Percentiles rank a stretch among this genome's conserved stretches.
These are phyloP conservation scores for Exophiala mesophila DNA, from an alignment of 2,329 filamentous ascomycete species.

Conservation along the genomic window DNA sequence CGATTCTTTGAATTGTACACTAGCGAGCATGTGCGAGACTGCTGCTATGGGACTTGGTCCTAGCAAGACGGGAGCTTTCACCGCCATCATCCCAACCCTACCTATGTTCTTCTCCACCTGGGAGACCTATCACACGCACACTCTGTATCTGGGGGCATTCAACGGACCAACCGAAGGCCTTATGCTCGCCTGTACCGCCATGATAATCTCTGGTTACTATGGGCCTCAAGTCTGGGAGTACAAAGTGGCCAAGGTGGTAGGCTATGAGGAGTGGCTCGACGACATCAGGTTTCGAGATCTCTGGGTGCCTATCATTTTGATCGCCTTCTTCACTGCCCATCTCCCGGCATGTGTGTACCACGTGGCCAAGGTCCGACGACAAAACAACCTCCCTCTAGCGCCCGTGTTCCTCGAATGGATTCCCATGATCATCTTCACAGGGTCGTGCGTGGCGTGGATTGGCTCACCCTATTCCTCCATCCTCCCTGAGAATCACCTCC, in stretches of 20 bases:
- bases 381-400: conserved; percentile 66
- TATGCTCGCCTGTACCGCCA: conserved; percentile 78
- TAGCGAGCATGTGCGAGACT: conserved; percentile 84
- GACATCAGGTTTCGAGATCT: conserved; percentile 75
- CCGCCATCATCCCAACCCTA: conserved; percentile 81
- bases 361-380: conserved; percentile 70
- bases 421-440: conserved; percentile 77
- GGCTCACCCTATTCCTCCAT: conserved; percentile 83
- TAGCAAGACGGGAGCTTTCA: conserved; percentile 80
- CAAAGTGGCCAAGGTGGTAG: conserved; percentile 65
- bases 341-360: conserved; percentile 86
- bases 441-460: conserved; percentile 74
- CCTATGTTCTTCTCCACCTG: conserved; percentile 99
- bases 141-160: conserved; percentile 89
- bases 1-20: conserved; percentile 93
- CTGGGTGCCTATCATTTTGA: conserved; percentile 70
- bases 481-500: conserved; percentile 76
- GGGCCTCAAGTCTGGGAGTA: conserved; percentile 83
- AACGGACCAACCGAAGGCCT: conserved; percentile 96
- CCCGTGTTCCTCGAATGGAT: conserved; percentile 92
- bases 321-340: conserved; percentile 65
- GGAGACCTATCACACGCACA: conserved; percentile 99
- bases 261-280: conserved; percentile 59
- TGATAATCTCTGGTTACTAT: conserved; percentile 81
- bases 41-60: conserved; percentile 89